Evolutionary conservation across 768 basidiomycete genomes (phyloP).

Genomic region (Phaffia australis): DNA sequence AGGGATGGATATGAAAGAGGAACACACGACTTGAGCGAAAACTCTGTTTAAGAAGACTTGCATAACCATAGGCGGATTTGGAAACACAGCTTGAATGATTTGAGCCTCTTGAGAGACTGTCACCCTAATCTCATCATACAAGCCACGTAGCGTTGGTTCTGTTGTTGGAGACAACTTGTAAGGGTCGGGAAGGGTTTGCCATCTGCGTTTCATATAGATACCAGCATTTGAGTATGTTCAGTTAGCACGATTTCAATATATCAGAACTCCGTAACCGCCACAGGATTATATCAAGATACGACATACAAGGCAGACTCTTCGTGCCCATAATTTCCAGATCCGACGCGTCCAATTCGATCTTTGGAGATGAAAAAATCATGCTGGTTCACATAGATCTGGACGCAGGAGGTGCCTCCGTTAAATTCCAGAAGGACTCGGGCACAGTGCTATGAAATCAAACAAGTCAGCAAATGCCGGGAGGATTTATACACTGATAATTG

Average conservation of each 20-base stretch:
- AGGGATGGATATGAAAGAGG: not conserved
- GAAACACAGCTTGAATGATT: conserved; percentile 97
- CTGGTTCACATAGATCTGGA: conserved; percentile 98
- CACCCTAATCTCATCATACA: conserved; percentile 74
- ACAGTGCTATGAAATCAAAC: conserved; percentile 59
- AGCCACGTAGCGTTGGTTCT: conserved; percentile 64
- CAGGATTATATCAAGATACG: conserved; percentile 1
- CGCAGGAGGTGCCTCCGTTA: conserved; percentile 91
- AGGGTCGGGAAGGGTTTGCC: conserved; percentile 70
- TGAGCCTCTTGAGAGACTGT: conserved; percentile 94
- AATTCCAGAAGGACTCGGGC: conserved; percentile 94
- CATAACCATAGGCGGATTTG: conserved; percentile 91
- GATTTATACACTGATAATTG: not conserved
- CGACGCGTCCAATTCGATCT: conserved; percentile 53
- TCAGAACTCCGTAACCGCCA: not conserved
- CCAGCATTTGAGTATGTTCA: not conserved
- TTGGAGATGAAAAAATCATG: conserved; percentile 93
- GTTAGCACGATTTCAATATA: not conserved
- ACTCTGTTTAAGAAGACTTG: conserved; percentile 95
- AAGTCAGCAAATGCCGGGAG: not conserved
- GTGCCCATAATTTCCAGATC: conserved; percentile 34
- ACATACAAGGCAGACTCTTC: not conserved
- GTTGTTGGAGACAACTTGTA: conserved; percentile 61
- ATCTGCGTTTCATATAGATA: conserved; percentile 44
- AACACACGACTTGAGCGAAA: conserved; percentile 85